These are phyloP conservation scores for Tylopilus rubrobrunneus DNA, from an alignment of 768 basidiomycete genomes.

Conservation along the genomic window DNA sequence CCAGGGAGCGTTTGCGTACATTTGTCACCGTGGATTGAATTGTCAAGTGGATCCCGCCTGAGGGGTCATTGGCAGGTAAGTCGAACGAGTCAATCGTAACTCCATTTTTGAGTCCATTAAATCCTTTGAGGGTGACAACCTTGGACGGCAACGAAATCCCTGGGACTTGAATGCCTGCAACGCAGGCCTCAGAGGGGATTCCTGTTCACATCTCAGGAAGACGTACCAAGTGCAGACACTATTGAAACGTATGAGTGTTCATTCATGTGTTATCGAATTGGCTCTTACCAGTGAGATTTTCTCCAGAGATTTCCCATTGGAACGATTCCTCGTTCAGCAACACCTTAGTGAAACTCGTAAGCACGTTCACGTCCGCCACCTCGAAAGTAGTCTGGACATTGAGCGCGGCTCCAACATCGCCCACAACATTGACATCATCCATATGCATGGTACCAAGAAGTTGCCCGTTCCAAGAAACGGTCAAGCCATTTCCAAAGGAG, in stretches of 20 bases:
- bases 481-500: conserved; percentile 58
- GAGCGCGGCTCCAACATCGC: conserved; percentile 60
- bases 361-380: conserved; percentile 51
- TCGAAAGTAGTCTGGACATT: conserved; percentile 52
- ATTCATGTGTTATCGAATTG: not conserved
- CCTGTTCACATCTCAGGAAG: not conserved
- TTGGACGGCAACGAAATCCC: conserved; percentile 54
- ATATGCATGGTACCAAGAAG: conserved; percentile 58
- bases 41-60: conserved; percentile 66
- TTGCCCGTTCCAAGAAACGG: conserved; percentile 56
- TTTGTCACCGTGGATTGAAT: conserved; percentile 58
- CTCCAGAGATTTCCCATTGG: conserved; percentile 63
- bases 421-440: conserved; percentile 52
- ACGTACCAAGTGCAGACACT: conserved; percentile 57
- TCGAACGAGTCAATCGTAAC: conserved; percentile 67
- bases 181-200: not conserved
- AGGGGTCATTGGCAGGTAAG: conserved; percentile 65
- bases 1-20: conserved; percentile 34
- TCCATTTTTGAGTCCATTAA: conserved; percentile 62
- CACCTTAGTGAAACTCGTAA: conserved; percentile 63
- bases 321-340: conserved; percentile 64
- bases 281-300: conserved; percentile 54
- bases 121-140: conserved; percentile 61
- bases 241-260: conserved; percentile 9
- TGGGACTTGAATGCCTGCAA: conserved; percentile 52